Evolutionary conservation across 176 grass and related monocot genomes (phyloP), one percentile per base, ranked within the genome.

Genomic region (Carex scoparia): DNA sequence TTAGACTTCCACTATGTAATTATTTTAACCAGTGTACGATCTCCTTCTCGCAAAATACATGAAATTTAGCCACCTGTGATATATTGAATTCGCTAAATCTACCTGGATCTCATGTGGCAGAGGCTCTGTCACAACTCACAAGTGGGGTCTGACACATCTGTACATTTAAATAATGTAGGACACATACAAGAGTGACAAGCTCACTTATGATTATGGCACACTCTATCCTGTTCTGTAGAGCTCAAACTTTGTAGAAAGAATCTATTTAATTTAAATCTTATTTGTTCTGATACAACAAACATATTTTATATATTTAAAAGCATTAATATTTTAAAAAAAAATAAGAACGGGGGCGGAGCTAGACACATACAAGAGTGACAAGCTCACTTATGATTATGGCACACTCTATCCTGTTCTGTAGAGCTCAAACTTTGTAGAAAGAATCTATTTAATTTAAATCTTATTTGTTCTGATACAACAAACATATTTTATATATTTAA

Each of bases 61-160:
- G 23, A 23, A 23, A 23, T 49, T 73, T 49, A 53, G 28, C 44
- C 44, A 74, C 13, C 28, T 28, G 3, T 75, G 19, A 6, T 14
- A n/a, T 44, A 44, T 71, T 42, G 30, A 28, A 74, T 19, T 74
- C 1, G 13, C 31, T 67, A 62, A 28, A 64, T 65, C 51, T 51
- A 53, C 12, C 46, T 31, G 71, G 71, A 76, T 76, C 30, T 76
- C 19, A 76, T 76, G 71, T 76, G 46, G 71, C 71, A 53, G 10
- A 54, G 71, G 1, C 30, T 76, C 71, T 74, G 4, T 54, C 71
- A 31, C 19, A 6, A 6, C 46, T 31, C 46, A 31, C 19, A 2
- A 5, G 71, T 54, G 71, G 71, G 71, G 44, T 75, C 71, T 54
- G 19, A 75, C 37, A 49, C 28, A 53, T 37, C 4, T 44, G 71